Percentiles rank a stretch among this genome's conserved stretches.
Evolutionary conservation across 2,329 filamentous ascomycete species (phyloP).

Genomic region (Ophiostoma sp.): DNA sequence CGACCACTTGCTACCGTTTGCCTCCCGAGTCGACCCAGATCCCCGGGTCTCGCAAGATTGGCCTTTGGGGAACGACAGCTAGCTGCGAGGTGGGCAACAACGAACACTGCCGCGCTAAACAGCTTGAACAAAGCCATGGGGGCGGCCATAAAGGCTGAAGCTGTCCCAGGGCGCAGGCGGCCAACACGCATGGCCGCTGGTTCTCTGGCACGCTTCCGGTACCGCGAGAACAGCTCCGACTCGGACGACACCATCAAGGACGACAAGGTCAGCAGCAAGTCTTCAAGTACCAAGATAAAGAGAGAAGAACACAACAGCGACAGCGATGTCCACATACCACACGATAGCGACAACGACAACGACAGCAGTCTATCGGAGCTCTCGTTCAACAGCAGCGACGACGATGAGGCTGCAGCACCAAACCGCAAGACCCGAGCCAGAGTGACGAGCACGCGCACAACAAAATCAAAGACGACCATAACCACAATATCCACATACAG

Average conservation of each 20-base stretch:
- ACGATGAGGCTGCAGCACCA: constrained; percentile 34
- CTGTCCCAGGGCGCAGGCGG: constrained; percentile 18
- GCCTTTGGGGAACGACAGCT: background rate
- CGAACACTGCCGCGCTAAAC: background rate
- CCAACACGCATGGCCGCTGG: constrained; percentile 22
- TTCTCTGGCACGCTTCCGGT: constrained; percentile 27
- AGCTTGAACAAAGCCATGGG: constrained; percentile 10
- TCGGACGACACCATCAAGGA: constrained; percentile 11
- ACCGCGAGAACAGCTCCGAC: constrained; percentile 23
- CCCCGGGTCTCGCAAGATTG: background rate
- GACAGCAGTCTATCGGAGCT: constrained; percentile 26
- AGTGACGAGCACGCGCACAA: background rate
- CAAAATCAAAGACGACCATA: constrained; percentile 3
- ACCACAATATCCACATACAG: constrained; percentile 11
- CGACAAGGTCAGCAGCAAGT: background rate
- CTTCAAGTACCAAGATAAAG: background rate
- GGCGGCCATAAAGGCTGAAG: background rate
- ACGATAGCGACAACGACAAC: constrained; percentile 18
- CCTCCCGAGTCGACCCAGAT: background rate
- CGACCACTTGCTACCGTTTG: background rate
- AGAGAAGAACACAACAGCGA: constrained; percentile 12
- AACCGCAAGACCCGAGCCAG: background rate
- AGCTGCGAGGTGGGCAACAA: background rate
- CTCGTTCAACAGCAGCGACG: constrained; percentile 27
- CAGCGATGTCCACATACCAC: constrained; percentile 12